Base-by-base conservation (phyloP, 2,329 filamentous ascomycete genomes). In the Tolypocladium sp. region DNA sequence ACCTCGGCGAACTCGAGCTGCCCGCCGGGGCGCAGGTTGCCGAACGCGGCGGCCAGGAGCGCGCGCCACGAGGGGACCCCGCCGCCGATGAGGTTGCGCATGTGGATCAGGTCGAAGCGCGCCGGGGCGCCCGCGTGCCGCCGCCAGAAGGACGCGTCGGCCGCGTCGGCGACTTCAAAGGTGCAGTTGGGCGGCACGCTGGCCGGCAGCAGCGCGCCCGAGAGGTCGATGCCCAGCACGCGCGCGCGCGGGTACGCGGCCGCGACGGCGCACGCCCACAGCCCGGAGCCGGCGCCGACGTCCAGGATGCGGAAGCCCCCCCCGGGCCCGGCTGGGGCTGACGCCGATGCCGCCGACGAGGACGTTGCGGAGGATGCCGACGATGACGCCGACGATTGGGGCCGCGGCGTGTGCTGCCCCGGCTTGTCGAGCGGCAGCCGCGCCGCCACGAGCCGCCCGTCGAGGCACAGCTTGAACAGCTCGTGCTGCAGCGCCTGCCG, bases 151-250 rank as follows among this genome's bases (percentile, higher is more conserved):
- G 72, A 35, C 81, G 46, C 20, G 35, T 55, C 74, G 61, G 83
- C 81, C 37, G 81, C 76, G 66, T 87, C 83, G 66, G 82, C 81
- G 44, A 87, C 77, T 59, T 82, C 73, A 66, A 86, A 87, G 4
- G 74, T 76, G 27, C 86, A 77, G 63, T 87, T 87, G 22, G 81
- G 76, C 8, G 84, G 84, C 9, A 86, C 79, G 33, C 71, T 67
- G 10, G 67, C 73, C 20, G 72, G 74, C 51, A 75, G 65, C 40
- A 78, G 69, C n/a, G 74, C 73, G 33, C 71, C 71, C 25, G 71
- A 76, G 25, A 77, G 63, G 59, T 79, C 77, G 49, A 77, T 69
- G 37, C 75, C 75, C 35, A 74, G 70, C 17, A 79, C 71, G 4
- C 68, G 66, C 33, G 71, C 73, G 33, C 72, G 68, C 3, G 77